Conservation (phyloP, 192 early-diverging fungal species). For the Gorgonomyces haynaldii region DNA sequence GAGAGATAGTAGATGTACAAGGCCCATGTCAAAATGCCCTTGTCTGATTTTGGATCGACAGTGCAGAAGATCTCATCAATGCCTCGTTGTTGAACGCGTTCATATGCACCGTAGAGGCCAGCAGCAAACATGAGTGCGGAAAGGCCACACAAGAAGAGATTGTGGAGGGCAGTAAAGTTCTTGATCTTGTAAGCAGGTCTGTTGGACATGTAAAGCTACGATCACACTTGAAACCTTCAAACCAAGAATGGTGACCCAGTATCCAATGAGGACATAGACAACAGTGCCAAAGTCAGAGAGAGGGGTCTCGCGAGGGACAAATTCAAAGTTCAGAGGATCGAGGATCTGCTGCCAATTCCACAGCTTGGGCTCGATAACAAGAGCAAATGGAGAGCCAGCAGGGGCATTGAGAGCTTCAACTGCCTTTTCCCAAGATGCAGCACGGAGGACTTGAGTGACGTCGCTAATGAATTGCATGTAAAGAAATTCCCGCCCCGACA, state of each 20-base stretch:
- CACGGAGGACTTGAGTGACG: too few relatives aligned
- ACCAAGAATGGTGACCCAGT: slow-evolving; percentile 19
- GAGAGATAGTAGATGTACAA: slow-evolving; percentile 39
- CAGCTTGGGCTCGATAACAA: neutral
- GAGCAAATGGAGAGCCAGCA: neutral
- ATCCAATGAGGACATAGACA: too few relatives aligned
- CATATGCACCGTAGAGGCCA: slow-evolving; percentile 1
- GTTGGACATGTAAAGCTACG: slow-evolving; percentile 15
- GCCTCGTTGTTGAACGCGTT: slow-evolving; percentile 11
- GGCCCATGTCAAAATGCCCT: slow-evolving; percentile 19
- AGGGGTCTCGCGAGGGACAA: neutral
- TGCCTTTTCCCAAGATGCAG: too few relatives aligned
- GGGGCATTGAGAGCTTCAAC: neutral
- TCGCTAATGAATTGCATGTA: too few relatives aligned
- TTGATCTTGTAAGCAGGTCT: slow-evolving; percentile 12
- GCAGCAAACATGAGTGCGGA: slow-evolving; percentile 26
- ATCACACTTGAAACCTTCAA: neutral
- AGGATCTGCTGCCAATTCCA: neutral
- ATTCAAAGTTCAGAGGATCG: too few relatives aligned
- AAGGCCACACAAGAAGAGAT: slow-evolving; percentile 17
- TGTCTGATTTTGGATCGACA: slow-evolving; percentile 4
- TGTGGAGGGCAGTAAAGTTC: slow-evolving; percentile 15
- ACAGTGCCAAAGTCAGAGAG: slow-evolving; percentile 9
- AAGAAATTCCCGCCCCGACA: too few relatives aligned
- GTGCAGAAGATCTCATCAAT: slow-evolving; percentile 34